Evolutionary conservation across 1,284 basidiomycete species (phyloP).

Genomic region (Xerocomus amazonicus): DNA sequence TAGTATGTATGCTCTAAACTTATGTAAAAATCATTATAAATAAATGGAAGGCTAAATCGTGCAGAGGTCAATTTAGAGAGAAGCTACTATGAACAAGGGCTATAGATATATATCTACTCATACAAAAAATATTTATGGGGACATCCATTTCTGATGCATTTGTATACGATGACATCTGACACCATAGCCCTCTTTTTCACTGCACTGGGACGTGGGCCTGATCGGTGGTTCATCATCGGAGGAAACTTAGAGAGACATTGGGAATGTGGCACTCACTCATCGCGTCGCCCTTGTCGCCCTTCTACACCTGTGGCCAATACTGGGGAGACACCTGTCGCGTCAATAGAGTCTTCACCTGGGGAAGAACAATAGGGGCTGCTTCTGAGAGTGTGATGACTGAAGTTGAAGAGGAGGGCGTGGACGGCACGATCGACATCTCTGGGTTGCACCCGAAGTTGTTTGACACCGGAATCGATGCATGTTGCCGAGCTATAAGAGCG

Average conservation of each 20-base stretch:
- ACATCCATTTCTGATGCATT: too few relatives aligned
- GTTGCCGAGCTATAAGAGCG: background rate
- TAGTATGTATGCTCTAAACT: too few relatives aligned
- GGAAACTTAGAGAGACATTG: slow-evolving; percentile 23
- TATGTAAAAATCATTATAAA: too few relatives aligned
- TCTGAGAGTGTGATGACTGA: slow-evolving; percentile 23
- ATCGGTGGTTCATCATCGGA: slow-evolving; percentile 41
- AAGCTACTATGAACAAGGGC: too few relatives aligned
- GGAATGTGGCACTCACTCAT: background rate
- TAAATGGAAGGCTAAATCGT: too few relatives aligned
- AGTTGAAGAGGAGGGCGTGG: slow-evolving; percentile 10
- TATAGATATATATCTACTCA: too few relatives aligned
- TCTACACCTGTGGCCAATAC: background rate
- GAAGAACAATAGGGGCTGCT: slow-evolving; percentile 29
- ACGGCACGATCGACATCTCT: slow-evolving; percentile 9
- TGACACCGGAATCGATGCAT: background rate
- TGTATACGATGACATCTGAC: too few relatives aligned
- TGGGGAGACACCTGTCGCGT: background rate
- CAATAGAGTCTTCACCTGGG: slow-evolving; percentile 20
- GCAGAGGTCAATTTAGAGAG: too few relatives aligned
- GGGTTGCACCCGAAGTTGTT: background rate
- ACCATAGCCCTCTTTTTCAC: too few relatives aligned
- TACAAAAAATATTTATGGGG: too few relatives aligned
- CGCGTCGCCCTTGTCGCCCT: background rate
- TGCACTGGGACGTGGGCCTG: slow-evolving; percentile 42